Evolutionary conservation across 345 rosid species (phyloP).

Genomic region (Salix suchowensis): DNA sequence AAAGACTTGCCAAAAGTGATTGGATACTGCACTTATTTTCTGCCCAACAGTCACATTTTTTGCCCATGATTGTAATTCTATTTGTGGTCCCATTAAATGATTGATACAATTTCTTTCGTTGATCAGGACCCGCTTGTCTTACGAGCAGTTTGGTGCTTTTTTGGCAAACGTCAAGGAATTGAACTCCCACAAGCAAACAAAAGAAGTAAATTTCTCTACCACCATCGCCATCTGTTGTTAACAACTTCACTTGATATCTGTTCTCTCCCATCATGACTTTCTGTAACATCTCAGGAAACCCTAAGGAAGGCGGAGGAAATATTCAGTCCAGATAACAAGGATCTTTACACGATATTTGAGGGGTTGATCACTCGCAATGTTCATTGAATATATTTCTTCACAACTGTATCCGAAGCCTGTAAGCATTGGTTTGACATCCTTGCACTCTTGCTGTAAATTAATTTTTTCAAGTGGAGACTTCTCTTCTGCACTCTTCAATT

Average conservation of each 20-base stretch:
- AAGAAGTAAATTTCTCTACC: constrained; percentile 45
- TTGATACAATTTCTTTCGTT: not conserved
- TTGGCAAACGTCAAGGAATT: constrained; percentile 89
- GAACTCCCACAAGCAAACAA: constrained; percentile 84
- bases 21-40: too few species aligned
- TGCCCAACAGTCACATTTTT: too few species aligned
- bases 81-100: not conserved
- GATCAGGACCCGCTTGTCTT: constrained; percentile 67
- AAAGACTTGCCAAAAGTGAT: too few species aligned
- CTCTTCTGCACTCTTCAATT: not conserved
- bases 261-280: not conserved
- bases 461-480: not conserved
- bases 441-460: constrained; percentile 24
- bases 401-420: constrained; percentile 3
- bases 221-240: not conserved
- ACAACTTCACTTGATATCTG: not conserved
- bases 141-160: constrained; percentile 89
- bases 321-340: constrained; percentile 75
- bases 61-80: not conserved
- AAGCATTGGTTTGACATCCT: not conserved
- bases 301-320: constrained; percentile 82
- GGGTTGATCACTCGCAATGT: constrained; percentile 70
- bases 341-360: constrained; percentile 69
- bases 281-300: constrained; percentile 53
- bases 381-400: constrained; percentile 29